Evolutionary conservation across 2,329 filamentous ascomycete genomes (phyloP).

Genomic region (Apiospora hydei): DNA sequence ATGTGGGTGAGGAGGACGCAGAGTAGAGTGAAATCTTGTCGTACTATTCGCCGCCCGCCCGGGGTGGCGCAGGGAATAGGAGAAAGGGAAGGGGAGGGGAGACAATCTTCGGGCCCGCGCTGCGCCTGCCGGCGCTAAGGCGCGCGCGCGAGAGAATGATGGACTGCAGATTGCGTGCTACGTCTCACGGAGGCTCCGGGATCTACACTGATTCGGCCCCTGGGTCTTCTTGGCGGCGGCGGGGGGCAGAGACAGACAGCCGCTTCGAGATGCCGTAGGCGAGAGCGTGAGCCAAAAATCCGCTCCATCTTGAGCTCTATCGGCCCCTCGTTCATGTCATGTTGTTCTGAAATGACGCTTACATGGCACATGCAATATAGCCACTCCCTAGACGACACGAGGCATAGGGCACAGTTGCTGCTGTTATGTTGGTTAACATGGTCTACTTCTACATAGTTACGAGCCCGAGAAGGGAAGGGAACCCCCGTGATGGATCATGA

Average conservation of each 20-base stretch:
- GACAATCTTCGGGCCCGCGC: neutral
- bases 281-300: neutral
- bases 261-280: neutral
- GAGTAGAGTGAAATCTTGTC: neutral
- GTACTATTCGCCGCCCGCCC: neutral
- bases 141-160: neutral
- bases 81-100: neutral
- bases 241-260: neutral
- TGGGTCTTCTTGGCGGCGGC: neutral
- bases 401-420: neutral
- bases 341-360: no score
- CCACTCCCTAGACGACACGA: neutral
- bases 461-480: neutral
- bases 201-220: conserved; percentile 4
- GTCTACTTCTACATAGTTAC: neutral
- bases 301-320: no score
- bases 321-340: neutral
- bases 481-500: neutral
- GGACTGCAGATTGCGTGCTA: neutral
- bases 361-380: neutral
- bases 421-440: neutral
- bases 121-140: conserved; percentile 10
- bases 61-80: neutral
- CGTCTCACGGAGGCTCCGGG: neutral
- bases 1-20: neutral